Base-by-base conservation (phyloP, 345 rosid species). In the Bruguiera parviflora region DNA sequence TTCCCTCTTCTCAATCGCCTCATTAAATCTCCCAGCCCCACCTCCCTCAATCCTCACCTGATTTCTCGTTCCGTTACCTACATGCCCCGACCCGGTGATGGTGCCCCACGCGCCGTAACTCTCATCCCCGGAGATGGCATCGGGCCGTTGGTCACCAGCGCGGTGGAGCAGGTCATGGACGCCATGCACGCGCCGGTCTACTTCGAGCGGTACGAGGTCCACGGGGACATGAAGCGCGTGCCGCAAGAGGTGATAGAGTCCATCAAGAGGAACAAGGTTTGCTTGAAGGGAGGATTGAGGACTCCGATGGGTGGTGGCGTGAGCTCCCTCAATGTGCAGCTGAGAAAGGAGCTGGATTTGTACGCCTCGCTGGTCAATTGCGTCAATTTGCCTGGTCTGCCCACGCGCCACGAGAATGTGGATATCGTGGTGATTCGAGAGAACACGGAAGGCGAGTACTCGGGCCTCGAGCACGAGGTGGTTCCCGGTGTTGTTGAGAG, bases 61-160 rank as follows among this genome's bases (percentile, higher is more conserved):
- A 43, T 43, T 22, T 56, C 59, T 73, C 88, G 98, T 81, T 82
- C 90, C 68, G 89, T 94, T 25, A 94, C 98, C 76, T 94, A 94
- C 88, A 94, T 94, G 98, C 98, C 98, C 32, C 88, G 98, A 2
- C 98, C 98, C 10, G 98, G 98, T 2, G 98, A 91, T 68, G 97
- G 96, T 1, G 76, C 92, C 0, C 96, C 96, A 2, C 90, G 97
- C 28, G 69, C 84, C 22, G 96, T 94, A n/a, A 94, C 98, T 19
- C 71, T 94, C 32, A 85, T 94, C 64, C 96, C 96, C 4, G 98
- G 98, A 0, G 98, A 94, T 51, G 98, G 98, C 43, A 91, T 94
- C 66, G 98, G 98, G 5, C 97, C 97, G 0, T 78, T 91, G 31
- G 98, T 88, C n/a, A 91, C 98, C 22, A 88, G 86, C 27, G 91